Evolutionary conservation across 169 alveolate genomes (phyloP).

Genomic region (Plasmodium adleri): DNA sequence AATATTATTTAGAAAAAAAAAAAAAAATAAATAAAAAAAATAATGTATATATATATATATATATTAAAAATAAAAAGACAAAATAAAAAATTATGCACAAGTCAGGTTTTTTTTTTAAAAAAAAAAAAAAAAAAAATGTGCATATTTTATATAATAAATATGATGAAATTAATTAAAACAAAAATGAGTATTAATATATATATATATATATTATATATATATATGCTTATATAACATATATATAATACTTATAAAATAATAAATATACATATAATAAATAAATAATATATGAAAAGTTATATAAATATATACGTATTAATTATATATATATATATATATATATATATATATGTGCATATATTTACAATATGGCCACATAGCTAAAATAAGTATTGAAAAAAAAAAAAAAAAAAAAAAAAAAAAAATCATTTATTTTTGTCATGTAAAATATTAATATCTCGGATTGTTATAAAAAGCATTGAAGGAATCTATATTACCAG

Average conservation of each 20-base stretch:
- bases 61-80: too few species aligned
- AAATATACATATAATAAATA: conserved; percentile 5
- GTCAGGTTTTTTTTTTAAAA: too few species aligned
- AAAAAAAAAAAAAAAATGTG: too few species aligned
- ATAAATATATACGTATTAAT: conserved; percentile 6
- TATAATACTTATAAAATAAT: neutral
- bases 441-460: conserved; percentile 34
- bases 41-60: neutral
- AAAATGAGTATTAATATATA: neutral
- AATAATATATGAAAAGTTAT: neutral
- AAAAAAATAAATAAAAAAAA: neutral
- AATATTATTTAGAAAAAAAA: neutral
- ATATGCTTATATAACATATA: neutral
- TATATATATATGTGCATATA: conserved; percentile 18
- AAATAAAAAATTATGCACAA: too few species aligned
- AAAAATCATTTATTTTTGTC: neutral
- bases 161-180: too few species aligned
- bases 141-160: too few species aligned
- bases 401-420: conserved; percentile 7
- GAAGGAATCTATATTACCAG: conserved; percentile 52
- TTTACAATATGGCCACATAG: neutral
- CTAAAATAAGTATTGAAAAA: neutral
- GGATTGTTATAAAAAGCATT: conserved; percentile 66
- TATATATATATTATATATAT: conserved; percentile 17
- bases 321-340: conserved; percentile 13